Base-by-base conservation (phyloP, 140 eudicot genomes). In the Ambrosia hybrid region DNA sequence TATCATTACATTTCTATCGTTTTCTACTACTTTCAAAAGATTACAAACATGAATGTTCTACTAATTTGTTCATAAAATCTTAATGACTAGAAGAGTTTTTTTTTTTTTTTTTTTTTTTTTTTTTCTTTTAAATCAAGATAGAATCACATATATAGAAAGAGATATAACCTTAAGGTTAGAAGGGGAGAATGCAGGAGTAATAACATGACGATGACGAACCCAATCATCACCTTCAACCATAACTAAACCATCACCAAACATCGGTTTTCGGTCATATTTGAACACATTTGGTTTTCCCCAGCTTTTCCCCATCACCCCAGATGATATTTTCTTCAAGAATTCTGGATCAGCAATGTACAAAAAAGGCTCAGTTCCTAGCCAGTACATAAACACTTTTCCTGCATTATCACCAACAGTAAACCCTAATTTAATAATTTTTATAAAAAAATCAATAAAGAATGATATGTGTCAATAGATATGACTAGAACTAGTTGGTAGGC, bases 281-380 rank as follows among this genome's bases (percentile, higher is more conserved):
- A 94, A 94, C 30, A 94, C 97, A 17, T 59, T 84, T 1, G 99
- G 99, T 74, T 94, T 94, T 55, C 99, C 99, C 99, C 99, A 94
- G 2, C 83, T 82, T 72, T 91, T 94, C 1, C 94, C 99, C 82
- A 81, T 71, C 21, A 90, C 95, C 2, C 87, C 87, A 0, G 81
- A 67, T 5, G 96, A 82, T 81, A 94, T 89, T 49, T 68, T 80
- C 84, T 85, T 88, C 67, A 94, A 60, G 77, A 94, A 90, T 45
- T 80, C 90, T 0, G 99, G 95, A 71, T 94, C 96, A 6, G 92
- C 96, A 17, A 94, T 81, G 67, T 91, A 90, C 33, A 94, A 33
- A 67, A 94, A 94, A 14, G 99, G 96, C 85, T 94, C 97, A 16
- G 96, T 87, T 53, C 99, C 99, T 15, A 94, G 71, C 99, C 99